Evolutionary conservation across 345 rosid genomes (phyloP).

Genomic region (Eucalyptus leucophloia): DNA sequence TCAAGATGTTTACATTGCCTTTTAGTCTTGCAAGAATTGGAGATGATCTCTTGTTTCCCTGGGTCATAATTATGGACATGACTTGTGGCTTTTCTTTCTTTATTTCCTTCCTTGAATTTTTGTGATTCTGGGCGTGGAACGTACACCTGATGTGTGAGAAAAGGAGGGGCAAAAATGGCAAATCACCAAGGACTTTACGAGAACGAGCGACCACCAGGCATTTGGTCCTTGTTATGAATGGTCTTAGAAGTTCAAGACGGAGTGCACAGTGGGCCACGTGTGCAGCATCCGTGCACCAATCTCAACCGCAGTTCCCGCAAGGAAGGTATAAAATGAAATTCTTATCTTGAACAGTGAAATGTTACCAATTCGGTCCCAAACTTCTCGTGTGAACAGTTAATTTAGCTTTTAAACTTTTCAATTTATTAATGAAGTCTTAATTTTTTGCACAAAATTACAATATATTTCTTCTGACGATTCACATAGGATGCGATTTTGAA

Average conservation of each 20-base stretch:
- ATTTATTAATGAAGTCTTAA: fast-evolving
- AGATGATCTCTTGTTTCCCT: neutral
- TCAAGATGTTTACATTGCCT: neutral
- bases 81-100: neutral
- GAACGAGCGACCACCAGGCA: neutral
- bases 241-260: neutral
- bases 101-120: neutral
- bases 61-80: neutral
- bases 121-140: neutral
- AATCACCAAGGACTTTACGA: neutral
- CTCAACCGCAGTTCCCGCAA: neutral
- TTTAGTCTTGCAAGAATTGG: neutral
- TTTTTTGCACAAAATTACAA: fast-evolving
- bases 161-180: neutral
- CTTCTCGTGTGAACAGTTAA: fast-evolving
- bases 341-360: neutral
- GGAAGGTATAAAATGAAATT: neutral
- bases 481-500: neutral
- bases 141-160: neutral
- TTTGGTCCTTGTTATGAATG: neutral
- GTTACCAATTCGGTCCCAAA: neutral
- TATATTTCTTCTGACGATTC: fast-evolving
- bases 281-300: neutral
- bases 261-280: neutral
- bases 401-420: fast-evolving